Conservation (phyloP, 108 stramenopile genomes). For the Pseudonitzschia delicatissima region DNA sequence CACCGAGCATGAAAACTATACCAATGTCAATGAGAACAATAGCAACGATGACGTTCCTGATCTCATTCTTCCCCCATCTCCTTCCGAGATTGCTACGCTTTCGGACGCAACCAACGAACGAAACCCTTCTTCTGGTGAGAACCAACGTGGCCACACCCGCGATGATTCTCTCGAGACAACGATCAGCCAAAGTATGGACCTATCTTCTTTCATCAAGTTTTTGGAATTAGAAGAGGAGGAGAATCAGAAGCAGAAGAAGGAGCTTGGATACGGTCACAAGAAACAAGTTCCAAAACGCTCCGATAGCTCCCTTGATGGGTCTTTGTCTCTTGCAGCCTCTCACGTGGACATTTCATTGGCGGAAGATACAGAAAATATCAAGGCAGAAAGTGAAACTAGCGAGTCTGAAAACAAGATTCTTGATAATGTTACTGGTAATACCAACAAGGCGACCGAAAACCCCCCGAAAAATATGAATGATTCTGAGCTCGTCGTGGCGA, state of each 20-base stretch:
- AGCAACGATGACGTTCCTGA: neutral
- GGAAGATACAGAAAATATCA: neutral
- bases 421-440: neutral
- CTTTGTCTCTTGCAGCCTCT: neutral
- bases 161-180: slow-evolving; percentile 3
- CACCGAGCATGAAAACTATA: neutral
- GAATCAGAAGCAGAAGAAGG: neutral
- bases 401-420: too few species aligned
- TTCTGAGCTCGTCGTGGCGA: too few species aligned
- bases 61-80: neutral
- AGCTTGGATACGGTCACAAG: neutral
- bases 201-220: neutral
- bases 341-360: neutral
- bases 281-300: neutral
- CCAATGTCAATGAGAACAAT: neutral
- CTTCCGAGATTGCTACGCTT: neutral
- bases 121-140: neutral
- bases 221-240: neutral
- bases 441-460: neutral
- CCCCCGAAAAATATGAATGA: too few species aligned
- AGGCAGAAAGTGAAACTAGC: too few species aligned
- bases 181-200: neutral
- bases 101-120: neutral
- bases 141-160: neutral
- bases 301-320: neutral